Conservation (phyloP, 768 basidiomycete genomes). For the Tricholomella constricta region DNA sequence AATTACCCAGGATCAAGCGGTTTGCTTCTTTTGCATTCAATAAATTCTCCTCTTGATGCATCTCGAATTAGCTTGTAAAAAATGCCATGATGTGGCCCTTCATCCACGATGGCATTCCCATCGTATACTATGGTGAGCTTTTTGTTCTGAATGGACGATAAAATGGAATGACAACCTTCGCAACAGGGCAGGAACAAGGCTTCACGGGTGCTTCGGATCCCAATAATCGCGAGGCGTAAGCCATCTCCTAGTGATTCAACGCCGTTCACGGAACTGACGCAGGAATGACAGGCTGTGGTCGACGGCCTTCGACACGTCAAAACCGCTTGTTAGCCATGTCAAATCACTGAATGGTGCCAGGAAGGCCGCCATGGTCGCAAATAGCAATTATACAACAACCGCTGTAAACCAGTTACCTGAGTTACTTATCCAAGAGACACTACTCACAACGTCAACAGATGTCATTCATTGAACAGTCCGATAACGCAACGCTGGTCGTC, state of each 20-base stretch:
- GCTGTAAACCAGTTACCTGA: constrained; percentile 34
- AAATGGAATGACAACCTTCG: background rate
- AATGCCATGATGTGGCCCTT: constrained; percentile 69
- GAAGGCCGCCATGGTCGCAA: constrained; percentile 46
- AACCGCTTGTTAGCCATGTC: constrained; percentile 49
- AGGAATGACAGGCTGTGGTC: constrained; percentile 54
- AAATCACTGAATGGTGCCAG: constrained; percentile 53
- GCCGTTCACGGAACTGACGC: background rate
- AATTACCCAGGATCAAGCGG: constrained; percentile 49
- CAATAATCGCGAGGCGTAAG: constrained; percentile 62
- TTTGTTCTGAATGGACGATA: background rate
- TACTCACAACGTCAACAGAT: constrained; percentile 32
- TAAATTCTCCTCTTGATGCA: background rate
- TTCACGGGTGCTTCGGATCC: constrained; percentile 59
- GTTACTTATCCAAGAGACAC: background rate
- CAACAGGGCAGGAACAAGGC: constrained; percentile 60
- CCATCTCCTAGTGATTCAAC: background rate
- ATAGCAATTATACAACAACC: constrained; percentile 47
- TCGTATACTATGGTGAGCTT: constrained; percentile 60
- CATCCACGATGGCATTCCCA: constrained; percentile 69
- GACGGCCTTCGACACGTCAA: constrained; percentile 50
- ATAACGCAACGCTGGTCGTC: constrained; percentile 46
- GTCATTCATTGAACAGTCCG: constrained; percentile 42
- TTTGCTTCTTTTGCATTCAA: constrained; percentile 18
- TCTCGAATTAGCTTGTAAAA: constrained; percentile 28